phyloP scores from a whole-genome alignment of 2,329 filamentous ascomycete genomes.

The Fusarium sp. region DNA sequence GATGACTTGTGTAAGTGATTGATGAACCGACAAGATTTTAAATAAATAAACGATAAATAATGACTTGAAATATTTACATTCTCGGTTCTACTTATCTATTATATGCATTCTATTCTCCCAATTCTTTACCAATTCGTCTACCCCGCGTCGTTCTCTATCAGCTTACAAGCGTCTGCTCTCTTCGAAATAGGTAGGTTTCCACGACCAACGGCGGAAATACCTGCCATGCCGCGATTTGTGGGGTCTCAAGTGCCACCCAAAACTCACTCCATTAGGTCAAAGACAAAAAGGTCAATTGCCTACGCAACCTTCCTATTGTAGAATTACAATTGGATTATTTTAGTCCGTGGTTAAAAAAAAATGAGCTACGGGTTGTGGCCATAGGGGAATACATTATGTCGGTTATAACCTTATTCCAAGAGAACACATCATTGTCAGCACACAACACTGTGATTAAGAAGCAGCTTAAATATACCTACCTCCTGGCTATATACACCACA shows the following conservation, averaged over 20 bases:
- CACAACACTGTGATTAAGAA: too few species aligned
- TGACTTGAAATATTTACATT: not conserved
- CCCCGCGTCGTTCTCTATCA: conserved; percentile 32
- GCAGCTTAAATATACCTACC: too few species aligned
- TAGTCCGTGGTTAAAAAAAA: too few species aligned
- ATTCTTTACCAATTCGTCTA: conserved; percentile 12
- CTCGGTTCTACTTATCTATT: conserved; percentile 6
- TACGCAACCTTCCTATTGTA: not conserved
- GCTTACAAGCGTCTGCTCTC: not conserved
- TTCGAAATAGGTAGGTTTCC: conserved; percentile 43
- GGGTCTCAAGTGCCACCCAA: not conserved
- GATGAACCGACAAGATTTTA: not conserved
- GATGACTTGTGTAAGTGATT: not conserved
- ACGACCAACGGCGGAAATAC: conserved; percentile 30
- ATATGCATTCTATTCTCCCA: conserved; percentile 14
- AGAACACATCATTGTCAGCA: too few species aligned
- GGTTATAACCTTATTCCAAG: too few species aligned
- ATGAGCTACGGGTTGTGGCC: too few species aligned
- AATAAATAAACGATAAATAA: not conserved
- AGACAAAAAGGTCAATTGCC: not conserved
- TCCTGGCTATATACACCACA: too few species aligned
- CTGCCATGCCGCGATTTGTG: conserved; percentile 7
- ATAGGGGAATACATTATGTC: too few species aligned
- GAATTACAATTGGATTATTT: not conserved
- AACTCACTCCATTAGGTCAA: not conserved